Evolutionary conservation across 352 stramenopile species (phyloP).

Genomic region (Phytophthora constricta): DNA sequence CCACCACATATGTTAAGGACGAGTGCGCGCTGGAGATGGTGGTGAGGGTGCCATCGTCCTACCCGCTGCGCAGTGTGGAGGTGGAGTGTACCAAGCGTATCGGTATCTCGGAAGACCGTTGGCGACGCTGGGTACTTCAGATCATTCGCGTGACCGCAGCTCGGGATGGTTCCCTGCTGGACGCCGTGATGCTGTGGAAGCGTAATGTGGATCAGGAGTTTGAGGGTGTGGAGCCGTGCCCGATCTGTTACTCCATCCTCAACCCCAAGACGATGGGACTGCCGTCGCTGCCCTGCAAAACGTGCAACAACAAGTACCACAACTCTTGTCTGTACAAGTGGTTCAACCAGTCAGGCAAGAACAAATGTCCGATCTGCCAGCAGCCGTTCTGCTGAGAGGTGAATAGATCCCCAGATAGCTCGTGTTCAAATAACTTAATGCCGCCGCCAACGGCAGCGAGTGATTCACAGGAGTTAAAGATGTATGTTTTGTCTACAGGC

Average conservation of each 20-base stretch:
- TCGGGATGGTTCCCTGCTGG: conserved; percentile 90
- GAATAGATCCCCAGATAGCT: conserved; percentile 24
- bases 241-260: conserved; percentile 93
- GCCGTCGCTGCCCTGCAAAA: conserved; percentile 90
- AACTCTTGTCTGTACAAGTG: conserved; percentile 95
- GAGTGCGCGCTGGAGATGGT: conserved; percentile 92
- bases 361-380: conserved; percentile 94
- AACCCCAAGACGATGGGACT: conserved; percentile 92
- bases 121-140: conserved; percentile 93
- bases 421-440: conserved; percentile 45
- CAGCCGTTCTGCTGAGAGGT: conserved; percentile 80
- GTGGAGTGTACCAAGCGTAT: conserved; percentile 92
- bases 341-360: conserved; percentile 94
- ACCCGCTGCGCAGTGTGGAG: conserved; percentile 91
- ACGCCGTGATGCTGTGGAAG: conserved; percentile 93
- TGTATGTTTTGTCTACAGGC: conserved; percentile 28
- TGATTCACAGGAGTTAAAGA: conserved; percentile 34
- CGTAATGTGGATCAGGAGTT: conserved; percentile 94
- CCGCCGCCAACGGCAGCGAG: background rate
- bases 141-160: conserved; percentile 92
- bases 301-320: conserved; percentile 94
- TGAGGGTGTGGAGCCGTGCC: conserved; percentile 91
- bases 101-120: conserved; percentile 90
- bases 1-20: conserved; percentile 93
- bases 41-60: conserved; percentile 86